Conservation (phyloP, 2,329 filamentous ascomycete species). For the Claviceps arundinis region DNA sequence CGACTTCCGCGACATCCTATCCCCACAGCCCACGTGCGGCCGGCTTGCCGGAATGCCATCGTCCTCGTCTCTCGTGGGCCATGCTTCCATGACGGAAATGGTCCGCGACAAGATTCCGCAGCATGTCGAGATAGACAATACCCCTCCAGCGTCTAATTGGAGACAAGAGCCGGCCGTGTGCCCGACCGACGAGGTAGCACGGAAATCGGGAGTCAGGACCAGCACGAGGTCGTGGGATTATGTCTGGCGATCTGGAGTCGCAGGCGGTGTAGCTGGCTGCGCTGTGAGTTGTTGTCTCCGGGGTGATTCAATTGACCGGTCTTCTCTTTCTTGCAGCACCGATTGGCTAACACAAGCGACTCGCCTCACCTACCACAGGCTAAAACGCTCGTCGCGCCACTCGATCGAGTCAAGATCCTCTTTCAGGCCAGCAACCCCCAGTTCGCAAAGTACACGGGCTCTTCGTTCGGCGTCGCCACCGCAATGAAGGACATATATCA, state of each 20-base stretch:
- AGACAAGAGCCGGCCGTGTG: slow-evolving; percentile 28
- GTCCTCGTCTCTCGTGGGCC: slow-evolving; percentile 38
- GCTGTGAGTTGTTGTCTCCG: slow-evolving; percentile 46
- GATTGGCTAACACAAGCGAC: background rate
- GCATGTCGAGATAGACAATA: slow-evolving; percentile 11
- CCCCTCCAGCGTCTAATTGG: slow-evolving; percentile 7
- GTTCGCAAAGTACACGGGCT: slow-evolving; percentile 84
- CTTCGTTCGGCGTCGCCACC: slow-evolving; percentile 69
- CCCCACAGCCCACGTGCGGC: slow-evolving; percentile 1
- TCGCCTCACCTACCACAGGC: slow-evolving; percentile 41
- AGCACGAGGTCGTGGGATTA: slow-evolving; percentile 66
- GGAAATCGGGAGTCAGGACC: slow-evolving; percentile 23
- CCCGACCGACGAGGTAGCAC: slow-evolving; percentile 36
- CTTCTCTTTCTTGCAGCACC: background rate
- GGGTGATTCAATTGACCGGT: too few species aligned
- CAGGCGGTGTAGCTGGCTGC: slow-evolving; percentile 83
- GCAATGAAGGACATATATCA: slow-evolving; percentile 76
- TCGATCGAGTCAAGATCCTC: slow-evolving; percentile 96
- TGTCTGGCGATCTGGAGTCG: slow-evolving; percentile 67
- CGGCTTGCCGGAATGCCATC: slow-evolving; percentile 35
- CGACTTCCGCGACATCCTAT: slow-evolving; percentile 5
- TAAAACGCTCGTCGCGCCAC: slow-evolving; percentile 88
- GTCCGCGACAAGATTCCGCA: slow-evolving; percentile 22
- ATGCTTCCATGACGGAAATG: slow-evolving; percentile 46
- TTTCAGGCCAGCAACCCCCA: slow-evolving; percentile 93